phyloP scores from a whole-genome alignment of 2,329 filamentous ascomycete genomes.

The Chrysosporium keratinophilum region DNA sequence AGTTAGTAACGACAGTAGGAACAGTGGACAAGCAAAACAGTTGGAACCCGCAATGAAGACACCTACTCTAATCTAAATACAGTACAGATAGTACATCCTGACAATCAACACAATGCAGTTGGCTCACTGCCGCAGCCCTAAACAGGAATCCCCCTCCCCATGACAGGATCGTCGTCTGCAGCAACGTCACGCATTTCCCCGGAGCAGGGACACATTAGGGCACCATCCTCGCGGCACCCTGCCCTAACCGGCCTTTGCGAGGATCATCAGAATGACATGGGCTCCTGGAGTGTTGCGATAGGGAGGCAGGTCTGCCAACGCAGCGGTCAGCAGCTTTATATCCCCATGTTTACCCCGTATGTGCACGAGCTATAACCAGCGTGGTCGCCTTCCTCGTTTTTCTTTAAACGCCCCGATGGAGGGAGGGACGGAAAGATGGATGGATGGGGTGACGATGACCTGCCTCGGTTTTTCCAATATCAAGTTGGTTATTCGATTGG shows the following conservation, averaged over 20 bases:
- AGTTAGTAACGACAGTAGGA: too few relatives aligned
- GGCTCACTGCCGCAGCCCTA: too few relatives aligned
- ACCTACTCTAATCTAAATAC: too few relatives aligned
- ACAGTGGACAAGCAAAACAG: not conserved
- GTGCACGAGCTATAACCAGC: not conserved
- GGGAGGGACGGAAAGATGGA: too few relatives aligned
- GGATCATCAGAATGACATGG: not conserved
- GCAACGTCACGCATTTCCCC: not conserved
- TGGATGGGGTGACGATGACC: too few relatives aligned
- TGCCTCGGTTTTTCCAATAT: too few relatives aligned
- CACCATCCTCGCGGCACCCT: not conserved
- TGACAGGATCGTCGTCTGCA: not conserved
- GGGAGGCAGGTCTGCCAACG: slow-evolving; percentile 11
- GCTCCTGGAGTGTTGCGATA: slow-evolving; percentile 12
- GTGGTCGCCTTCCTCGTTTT: too few relatives aligned
- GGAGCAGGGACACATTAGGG: not conserved
- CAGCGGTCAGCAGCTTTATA: slow-evolving; percentile 13
- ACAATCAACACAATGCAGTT: not conserved
- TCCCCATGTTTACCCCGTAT: too few relatives aligned
- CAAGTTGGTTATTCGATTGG: too few relatives aligned
- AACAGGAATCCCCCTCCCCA: too few relatives aligned
- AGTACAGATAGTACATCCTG: too few relatives aligned
- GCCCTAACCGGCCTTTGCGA: not conserved
- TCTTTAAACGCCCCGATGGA: too few relatives aligned
- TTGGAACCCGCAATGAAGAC: not conserved